Conservation (phyloP, 768 basidiomycete species). For the Kwoniella europaea region DNA sequence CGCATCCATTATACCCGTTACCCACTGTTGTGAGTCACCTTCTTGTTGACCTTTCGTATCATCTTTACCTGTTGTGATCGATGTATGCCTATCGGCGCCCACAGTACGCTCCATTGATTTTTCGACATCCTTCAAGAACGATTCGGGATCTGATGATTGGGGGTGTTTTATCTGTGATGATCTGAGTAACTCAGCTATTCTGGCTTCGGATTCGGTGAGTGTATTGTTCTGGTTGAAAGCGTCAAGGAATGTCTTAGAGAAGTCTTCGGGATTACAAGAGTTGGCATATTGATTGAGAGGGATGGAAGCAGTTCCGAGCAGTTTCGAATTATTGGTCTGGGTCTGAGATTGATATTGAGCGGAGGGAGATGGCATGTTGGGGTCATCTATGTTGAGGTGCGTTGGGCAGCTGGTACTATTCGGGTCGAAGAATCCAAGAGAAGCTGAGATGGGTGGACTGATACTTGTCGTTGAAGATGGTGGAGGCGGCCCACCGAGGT, state of each 20-base stretch:
- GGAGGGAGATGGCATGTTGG: no score
- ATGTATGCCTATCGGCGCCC: conserved; percentile 1
- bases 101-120: background rate
- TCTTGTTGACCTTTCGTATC: background rate
- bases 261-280: background rate
- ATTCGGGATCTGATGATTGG: background rate
- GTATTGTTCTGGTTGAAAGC: background rate
- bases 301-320: no score
- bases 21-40: conserved; percentile 12
- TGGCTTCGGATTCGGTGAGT: background rate
- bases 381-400: background rate
- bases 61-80: background rate
- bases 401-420: background rate
- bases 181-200: background rate
- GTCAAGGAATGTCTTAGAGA: background rate
- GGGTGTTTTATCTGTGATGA: background rate
- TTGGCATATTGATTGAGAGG: background rate
- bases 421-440: background rate
- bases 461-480: background rate
- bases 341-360: no score
- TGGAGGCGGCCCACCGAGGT: background rate
- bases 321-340: no score
- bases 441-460: background rate
- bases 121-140: background rate
- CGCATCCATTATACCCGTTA: conserved; percentile 19